Percentiles rank a stretch among this genome's conserved stretches.
These are phyloP conservation scores for Reutealis trisperma DNA, from an alignment of 345 rosid genomes.

Conservation along the genomic window DNA sequence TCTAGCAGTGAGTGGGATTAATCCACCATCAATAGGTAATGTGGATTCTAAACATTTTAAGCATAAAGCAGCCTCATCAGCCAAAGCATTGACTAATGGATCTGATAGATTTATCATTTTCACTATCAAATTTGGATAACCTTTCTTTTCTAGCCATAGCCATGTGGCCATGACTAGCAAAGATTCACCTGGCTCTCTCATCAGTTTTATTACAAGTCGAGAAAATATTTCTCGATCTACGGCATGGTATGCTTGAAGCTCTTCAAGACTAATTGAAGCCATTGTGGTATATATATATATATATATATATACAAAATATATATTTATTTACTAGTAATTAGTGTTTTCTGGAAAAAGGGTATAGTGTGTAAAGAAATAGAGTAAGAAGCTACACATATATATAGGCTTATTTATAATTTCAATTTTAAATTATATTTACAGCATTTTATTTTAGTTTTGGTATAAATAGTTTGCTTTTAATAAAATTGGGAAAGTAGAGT, in stretches of 20 bases:
- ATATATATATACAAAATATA: too few species aligned
- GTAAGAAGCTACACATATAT: too few species aligned
- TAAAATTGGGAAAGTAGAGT: too few species aligned
- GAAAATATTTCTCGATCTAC: conserved; percentile 44
- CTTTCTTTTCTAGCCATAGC: conserved; percentile 52
- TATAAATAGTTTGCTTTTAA: too few species aligned
- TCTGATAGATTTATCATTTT: conserved; percentile 27
- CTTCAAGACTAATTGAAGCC: conserved; percentile 33
- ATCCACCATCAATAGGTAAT: not conserved
- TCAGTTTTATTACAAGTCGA: conserved; percentile 33
- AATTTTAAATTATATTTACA: too few species aligned
- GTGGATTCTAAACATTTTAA: conserved; percentile 27
- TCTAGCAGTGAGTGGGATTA: conserved; percentile 31
- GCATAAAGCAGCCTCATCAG: conserved; percentile 35
- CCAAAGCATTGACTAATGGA: conserved; percentile 29
- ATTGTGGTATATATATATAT: conserved; percentile 4
- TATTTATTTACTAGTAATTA: too few species aligned
- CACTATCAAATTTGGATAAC: conserved; percentile 33
- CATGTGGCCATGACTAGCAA: conserved; percentile 42
- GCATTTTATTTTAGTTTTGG: too few species aligned
- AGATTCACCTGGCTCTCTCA: conserved; percentile 39
- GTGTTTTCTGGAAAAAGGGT: too few species aligned
- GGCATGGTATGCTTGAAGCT: conserved; percentile 38
- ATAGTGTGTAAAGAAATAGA: too few species aligned
- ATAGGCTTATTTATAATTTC: too few species aligned